Base-by-base conservation (phyloP, 495 filamentous ascomycete genomes). In the Umbilicaria muhlenbergii region DNA sequence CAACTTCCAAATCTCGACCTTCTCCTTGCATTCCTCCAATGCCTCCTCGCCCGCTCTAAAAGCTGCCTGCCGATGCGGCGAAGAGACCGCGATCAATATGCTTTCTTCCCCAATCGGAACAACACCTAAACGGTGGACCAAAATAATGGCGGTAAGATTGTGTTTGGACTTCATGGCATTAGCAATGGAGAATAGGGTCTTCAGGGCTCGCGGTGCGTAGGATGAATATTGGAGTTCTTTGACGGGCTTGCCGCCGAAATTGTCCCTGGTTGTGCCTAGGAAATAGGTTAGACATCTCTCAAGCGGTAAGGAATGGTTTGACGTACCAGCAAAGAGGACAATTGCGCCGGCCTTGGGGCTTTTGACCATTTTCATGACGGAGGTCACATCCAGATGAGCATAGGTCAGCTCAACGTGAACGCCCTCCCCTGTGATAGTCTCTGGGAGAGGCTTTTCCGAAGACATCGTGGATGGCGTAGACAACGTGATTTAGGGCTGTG, bases 1-100 rank as follows among this genome's bases (percentile, higher is more conserved):
- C 56, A 74, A 66, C 65, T 98, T 98, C 91, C 91, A 98, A 39
- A 98, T 79, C 71, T 98, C 91, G 34, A 82, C 82, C 46, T 69
- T 72, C 53, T 71, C 75, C 65, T 98, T 98, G 53, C 81, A 85
- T 54, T 69, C 64, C 70, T 96, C 89, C 51, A 98, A 63, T 34
- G 86, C 80, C 65, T 89, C 85, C 67, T 96, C 89, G 0, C 85
- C 91, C 0, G 78, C 92, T 50, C 65, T 64, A 88, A 88, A 98
- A 33, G 84, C 91, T 36, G 82, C 83, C 52, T 78, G 73, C n/a
- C 91, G 72, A 69, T 98, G 91, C 36, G 83, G 76, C 17, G 81
- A 68, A 40, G 81, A 83, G 12, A 96, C 84, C 8, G 86, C 85
- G 58, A 98, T 86, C 46, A 89, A 64, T 51, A 98, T 89, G 51